Base-by-base conservation (phyloP, 352 stramenopile genomes). In the Pythium scleroteichum region DNA sequence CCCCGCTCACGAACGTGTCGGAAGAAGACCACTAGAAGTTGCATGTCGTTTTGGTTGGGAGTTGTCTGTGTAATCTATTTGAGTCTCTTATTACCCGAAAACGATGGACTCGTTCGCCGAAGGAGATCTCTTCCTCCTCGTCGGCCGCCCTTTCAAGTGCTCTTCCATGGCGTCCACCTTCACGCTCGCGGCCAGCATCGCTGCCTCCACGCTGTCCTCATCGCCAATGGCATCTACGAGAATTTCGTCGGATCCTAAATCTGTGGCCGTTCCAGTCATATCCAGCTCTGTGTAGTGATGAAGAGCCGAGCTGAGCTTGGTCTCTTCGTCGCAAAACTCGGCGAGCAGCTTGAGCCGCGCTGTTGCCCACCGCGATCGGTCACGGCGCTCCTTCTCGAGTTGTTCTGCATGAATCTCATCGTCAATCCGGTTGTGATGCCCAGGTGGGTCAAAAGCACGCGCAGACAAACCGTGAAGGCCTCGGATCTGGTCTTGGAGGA, bases 291-390 rank as follows among this genome's bases (percentile, higher is more conserved):
- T 51, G 33, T 56, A 62, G 16, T 48, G 66, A 35, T 73, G 55
- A 14, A 73, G 47, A 17, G 53, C 62, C 3, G 66, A 66, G 38
- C 45, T 66, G 39, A 92, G 64, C 48, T 88, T 90, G 74, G 73
- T 88, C 53, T 90, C 83, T 74, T 90, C 83, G 51, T 92, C 83
- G 27, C 83, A 92, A 55, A 92, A 92, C 59, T 90, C 79, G 14
- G 81, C 81, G 7, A 92, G 68, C 39, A 92, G 64, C 62, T 90
- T 85, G 10, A 92, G 68, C 17, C 83, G 69, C 29, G 79, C 74
- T 17, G 77, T 84, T 5, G 83, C 83, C 81, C 83, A 92, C 10
- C 73, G 70, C 44, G 78, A 85, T 20, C 83, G 72, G 29, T 92
- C 83, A 55, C 71, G 75, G 14, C 80, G 72, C 42, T 92, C 83